These are phyloP conservation scores for Apiospora kogelbergensis DNA, from an alignment of 2,329 filamentous ascomycete genomes.

Conservation along the genomic window DNA sequence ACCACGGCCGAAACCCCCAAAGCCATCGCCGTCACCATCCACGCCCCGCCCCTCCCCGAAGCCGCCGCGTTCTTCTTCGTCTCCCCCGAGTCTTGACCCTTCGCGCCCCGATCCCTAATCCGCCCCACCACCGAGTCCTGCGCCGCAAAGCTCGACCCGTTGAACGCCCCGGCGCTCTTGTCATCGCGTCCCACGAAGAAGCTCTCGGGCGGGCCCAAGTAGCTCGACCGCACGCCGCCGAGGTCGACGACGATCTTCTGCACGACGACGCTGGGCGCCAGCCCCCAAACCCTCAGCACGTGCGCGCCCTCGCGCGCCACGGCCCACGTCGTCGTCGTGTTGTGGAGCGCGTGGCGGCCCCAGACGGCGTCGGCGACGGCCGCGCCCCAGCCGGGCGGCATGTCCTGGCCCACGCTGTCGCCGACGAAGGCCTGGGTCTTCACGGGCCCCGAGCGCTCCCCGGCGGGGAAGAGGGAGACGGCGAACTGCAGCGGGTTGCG, in stretches of 20 bases:
- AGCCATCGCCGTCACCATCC: background rate
- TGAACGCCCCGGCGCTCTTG: constrained; percentile 31
- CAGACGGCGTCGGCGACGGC: constrained; percentile 47
- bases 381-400: constrained; percentile 42
- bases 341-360: constrained; percentile 41
- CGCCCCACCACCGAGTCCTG: constrained; percentile 11
- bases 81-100: background rate
- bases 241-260: constrained; percentile 58
- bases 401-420: constrained; percentile 37
- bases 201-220: constrained; percentile 58
- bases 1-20: background rate
- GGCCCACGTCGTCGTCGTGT: constrained; percentile 44
- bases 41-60: background rate
- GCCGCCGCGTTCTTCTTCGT: background rate
- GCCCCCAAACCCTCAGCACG: constrained; percentile 49
- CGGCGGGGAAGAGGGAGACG: constrained; percentile 33
- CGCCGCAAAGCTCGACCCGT: constrained; percentile 38
- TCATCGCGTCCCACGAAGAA: constrained; percentile 47
- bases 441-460: constrained; percentile 17
- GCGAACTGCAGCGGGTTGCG: constrained; percentile 41
- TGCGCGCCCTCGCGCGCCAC: constrained; percentile 44
- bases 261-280: constrained; percentile 52
- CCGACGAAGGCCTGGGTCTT: constrained; percentile 42
- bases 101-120: background rate
- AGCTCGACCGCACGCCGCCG: constrained; percentile 53